Percentiles rank a stretch among this genome's conserved stretches.
Conservation (phyloP, 441 rosid genomes). For the Erysimum cheiri region DNA sequence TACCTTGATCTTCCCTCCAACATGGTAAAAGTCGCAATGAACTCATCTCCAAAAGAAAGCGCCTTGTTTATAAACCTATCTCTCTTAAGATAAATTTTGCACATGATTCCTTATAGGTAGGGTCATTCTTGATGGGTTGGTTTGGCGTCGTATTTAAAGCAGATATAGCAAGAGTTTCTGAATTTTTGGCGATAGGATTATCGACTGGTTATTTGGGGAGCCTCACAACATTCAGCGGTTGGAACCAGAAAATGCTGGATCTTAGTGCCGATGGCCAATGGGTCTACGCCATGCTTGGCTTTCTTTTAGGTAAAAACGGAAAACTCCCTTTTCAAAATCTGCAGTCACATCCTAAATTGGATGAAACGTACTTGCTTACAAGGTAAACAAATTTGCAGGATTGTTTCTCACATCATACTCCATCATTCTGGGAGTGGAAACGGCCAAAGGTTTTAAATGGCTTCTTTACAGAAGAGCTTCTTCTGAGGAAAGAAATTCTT, state of each 20-base stretch:
- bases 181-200: constrained; percentile 75
- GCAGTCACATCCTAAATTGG: neutral
- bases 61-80: neutral
- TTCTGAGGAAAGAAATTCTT: constrained; percentile 15
- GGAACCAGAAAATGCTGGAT: constrained; percentile 97
- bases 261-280: constrained; percentile 74
- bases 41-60: constrained; percentile 11
- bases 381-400: constrained; percentile 53
- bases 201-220: constrained; percentile 89
- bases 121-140: constrained; percentile 99
- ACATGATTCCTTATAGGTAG: constrained; percentile 57
- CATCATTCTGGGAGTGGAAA: constrained; percentile 74
- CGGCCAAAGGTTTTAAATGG: constrained; percentile 81
- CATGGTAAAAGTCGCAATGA: constrained; percentile 54
- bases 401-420: constrained; percentile 77
- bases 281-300: constrained; percentile 69
- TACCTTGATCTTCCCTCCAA: constrained; percentile 92
- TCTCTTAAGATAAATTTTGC: neutral
- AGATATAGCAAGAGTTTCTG: constrained; percentile 66
- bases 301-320: constrained; percentile 62
- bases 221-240: constrained; percentile 89
- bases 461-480: constrained; percentile 41
- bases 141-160: constrained; percentile 84
- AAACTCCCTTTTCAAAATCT: neutral
- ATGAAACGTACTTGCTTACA: constrained; percentile 13